phyloP scores from a whole-genome alignment of 805 yeast species.

The Isabelozyma rhagii region DNA sequence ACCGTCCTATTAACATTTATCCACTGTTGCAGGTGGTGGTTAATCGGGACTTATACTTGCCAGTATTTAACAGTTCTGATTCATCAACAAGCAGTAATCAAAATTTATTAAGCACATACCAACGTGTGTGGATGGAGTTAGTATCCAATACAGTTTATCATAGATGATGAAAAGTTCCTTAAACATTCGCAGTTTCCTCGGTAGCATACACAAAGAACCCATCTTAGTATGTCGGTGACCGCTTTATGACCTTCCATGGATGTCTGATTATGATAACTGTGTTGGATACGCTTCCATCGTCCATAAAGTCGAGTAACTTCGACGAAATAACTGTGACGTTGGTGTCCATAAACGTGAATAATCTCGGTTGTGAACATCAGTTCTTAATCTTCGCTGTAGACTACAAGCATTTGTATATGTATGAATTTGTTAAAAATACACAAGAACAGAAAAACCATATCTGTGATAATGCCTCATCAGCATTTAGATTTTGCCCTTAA shows the following conservation, averaged over 20 bases:
- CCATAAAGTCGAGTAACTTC: neutral
- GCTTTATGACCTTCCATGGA: conserved; percentile 86
- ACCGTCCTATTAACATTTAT: conserved; percentile 36
- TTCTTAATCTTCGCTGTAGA: neutral
- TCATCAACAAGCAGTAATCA: conserved; percentile 17
- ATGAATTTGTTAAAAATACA: neutral
- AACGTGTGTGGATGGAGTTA: conserved; percentile 10
- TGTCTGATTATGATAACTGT: conserved; percentile 60
- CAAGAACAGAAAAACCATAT: neutral
- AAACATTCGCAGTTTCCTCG: conserved; percentile 97
- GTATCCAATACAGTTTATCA: neutral
- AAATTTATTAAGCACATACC: conserved; percentile 22
- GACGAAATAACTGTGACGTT: too few species aligned
- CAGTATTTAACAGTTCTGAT: conserved; percentile 74
- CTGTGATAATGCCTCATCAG: neutral
- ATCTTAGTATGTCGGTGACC: conserved; percentile 83
- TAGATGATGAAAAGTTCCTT: conserved; percentile 73
- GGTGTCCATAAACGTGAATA: too few species aligned
- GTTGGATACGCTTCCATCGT: neutral
- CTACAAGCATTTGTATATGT: neutral
- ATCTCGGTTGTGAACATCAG: too few species aligned
- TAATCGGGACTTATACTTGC: conserved; percentile 74
- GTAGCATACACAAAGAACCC: conserved; percentile 85
- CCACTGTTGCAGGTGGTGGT: conserved; percentile 38
- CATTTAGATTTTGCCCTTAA: conserved; percentile 26